Base-by-base conservation (phyloP, 148 eudicot genomes). In the Cornus florida region DNA sequence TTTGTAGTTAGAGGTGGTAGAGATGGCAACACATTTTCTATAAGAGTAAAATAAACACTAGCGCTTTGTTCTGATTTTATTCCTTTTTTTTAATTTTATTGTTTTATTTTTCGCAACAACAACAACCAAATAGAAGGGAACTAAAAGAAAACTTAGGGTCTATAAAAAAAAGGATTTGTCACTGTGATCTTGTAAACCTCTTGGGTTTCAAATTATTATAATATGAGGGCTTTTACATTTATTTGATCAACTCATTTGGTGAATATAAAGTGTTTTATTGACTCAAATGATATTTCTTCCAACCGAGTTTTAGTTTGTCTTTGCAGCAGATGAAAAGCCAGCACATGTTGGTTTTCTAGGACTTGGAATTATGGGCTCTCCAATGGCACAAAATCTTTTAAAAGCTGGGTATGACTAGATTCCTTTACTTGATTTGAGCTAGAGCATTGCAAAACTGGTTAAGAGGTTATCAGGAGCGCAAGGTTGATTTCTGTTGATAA, bases 321-420 rank as follows among this genome's bases (percentile, higher is more conserved):
- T 22, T 76, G 76, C 76, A 84, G 83, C 90, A 87, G 98, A 89
- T 86, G 91, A 81, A 70, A 82, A 76, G 59, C 89, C 91, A 46
- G 85, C 90, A 69, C 82, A 89, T 23, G 84, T 95, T 85, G 98
- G 98, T 41, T 95, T 95, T 84, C 86, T 95, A 77, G 98, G 98
- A 64, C 87, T 95, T 77, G 98, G 98, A 83, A 95, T 95, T 64
- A 95, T 95, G 98, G 97, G 98, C 53, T 87, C 89, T 67, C 98
- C 98, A 60, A 95, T 95, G 98, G 97, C 98, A 72, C 89, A 87
- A 85, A 95, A 92, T 83, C 97, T 95, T 75, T 81, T 93, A 35
- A 92, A 95, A 81, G 92, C 98, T 68, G 97, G 98, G 97, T 95
- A 87, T 62, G 66, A 62, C 66, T 62, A 1, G 10, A 38, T 50